phyloP scores from a whole-genome alignment of 352 stramenopile species.

The Plasmopara muralis region DNA sequence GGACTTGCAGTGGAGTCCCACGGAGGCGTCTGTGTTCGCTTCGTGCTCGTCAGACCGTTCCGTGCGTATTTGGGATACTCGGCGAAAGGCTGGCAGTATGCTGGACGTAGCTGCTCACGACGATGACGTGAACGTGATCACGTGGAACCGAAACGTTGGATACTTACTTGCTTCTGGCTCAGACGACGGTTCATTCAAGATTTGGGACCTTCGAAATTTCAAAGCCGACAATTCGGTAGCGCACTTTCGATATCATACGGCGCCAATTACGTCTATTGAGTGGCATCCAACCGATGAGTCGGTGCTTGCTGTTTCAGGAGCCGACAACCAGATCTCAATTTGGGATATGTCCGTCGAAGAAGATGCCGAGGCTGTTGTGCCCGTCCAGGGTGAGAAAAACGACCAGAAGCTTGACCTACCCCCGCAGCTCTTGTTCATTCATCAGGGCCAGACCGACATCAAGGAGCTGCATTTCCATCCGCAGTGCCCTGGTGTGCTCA shows the following conservation, averaged over 20 bases:
- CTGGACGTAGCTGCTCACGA: constrained; percentile 90
- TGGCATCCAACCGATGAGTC: constrained; percentile 99
- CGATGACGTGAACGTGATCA: constrained; percentile 98
- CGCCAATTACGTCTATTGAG: constrained; percentile 96
- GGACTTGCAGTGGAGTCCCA: constrained; percentile 98
- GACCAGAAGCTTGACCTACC: constrained; percentile 88
- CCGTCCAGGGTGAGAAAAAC: constrained; percentile 32
- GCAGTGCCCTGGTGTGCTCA: constrained; percentile 95
- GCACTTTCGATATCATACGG: constrained; percentile 94
- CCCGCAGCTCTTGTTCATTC: constrained; percentile 98
- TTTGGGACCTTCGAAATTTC: constrained; percentile 96
- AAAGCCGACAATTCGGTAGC: constrained; percentile 85
- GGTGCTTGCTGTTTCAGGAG: constrained; percentile 92
- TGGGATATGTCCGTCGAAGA: constrained; percentile 99
- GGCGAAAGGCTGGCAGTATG: constrained; percentile 91
- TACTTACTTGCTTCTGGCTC: constrained; percentile 96
- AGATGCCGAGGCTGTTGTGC: constrained; percentile 72
- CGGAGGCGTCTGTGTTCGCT: constrained; percentile 94
- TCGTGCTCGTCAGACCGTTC: constrained; percentile 92
- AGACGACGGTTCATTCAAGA: constrained; percentile 96
- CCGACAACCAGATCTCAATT: constrained; percentile 96
- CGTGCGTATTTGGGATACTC: constrained; percentile 96
- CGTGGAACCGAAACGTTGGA: constrained; percentile 96
- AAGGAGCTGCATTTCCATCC: constrained; percentile 99
- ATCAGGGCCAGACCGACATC: constrained; percentile 98